Percentiles rank a stretch among this genome's conserved stretches.
phyloP scores from a whole-genome alignment of 495 filamentous ascomycete genomes.

The Aspergillus nidulans region DNA sequence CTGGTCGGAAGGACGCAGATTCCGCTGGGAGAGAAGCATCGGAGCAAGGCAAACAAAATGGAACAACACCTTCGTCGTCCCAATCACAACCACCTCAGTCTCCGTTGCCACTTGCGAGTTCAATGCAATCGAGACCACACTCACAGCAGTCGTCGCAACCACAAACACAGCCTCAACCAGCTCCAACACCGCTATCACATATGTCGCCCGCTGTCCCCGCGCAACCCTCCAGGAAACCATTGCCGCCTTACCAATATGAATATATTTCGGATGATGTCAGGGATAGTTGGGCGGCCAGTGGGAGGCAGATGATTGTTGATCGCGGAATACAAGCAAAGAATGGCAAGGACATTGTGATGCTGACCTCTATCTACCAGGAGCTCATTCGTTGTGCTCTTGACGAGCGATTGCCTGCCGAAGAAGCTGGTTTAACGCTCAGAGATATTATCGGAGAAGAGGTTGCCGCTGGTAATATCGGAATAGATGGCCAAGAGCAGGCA shows the following conservation, averaged over 20 bases:
- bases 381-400: slow-evolving; percentile 69
- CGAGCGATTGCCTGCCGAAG: slow-evolving; percentile 56
- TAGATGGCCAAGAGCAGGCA: slow-evolving; percentile 28
- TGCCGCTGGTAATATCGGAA: slow-evolving; percentile 36
- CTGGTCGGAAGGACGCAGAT: slow-evolving; percentile 26
- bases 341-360: slow-evolving; percentile 58
- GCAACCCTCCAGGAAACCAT: slow-evolving; percentile 19
- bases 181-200: slow-evolving; percentile 15
- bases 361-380: slow-evolving; percentile 79
- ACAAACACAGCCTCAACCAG: slow-evolving; percentile 14
- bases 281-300: slow-evolving; percentile 46
- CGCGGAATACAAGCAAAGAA: slow-evolving; percentile 49
- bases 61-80: slow-evolving; percentile 12
- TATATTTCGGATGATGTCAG: slow-evolving; percentile 48
- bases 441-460: slow-evolving; percentile 63
- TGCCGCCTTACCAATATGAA: slow-evolving; percentile 51
- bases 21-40: slow-evolving; percentile 25
- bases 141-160: neutral
- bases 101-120: slow-evolving; percentile 25
- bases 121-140: neutral
- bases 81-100: slow-evolving; percentile 21
- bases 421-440: slow-evolving; percentile 68
- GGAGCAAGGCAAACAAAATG: slow-evolving; percentile 25
- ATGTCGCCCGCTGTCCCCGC: slow-evolving; percentile 17
- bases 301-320: slow-evolving; percentile 43